Conservation (phyloP, 495 filamentous ascomycete genomes). For the Aspergillus carlsbadensis region DNA sequence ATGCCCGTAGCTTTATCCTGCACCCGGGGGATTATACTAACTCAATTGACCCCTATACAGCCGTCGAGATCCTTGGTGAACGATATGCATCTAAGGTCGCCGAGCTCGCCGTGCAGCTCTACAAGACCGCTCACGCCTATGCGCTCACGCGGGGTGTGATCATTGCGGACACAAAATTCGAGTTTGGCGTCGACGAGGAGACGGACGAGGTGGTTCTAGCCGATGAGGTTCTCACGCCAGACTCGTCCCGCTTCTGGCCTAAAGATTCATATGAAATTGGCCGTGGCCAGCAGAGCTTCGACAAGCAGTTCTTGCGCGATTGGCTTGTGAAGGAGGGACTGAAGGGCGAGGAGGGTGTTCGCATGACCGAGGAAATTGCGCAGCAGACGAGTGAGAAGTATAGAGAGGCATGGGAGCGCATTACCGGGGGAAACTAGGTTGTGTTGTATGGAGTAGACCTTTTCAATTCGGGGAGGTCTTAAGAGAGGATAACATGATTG, state of each 20-base stretch:
- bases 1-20: constrained; percentile 16
- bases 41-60: constrained; percentile 27
- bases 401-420: constrained; percentile 64
- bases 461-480: not conserved
- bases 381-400: constrained; percentile 65
- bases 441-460: constrained; percentile 5
- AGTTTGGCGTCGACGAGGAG: constrained; percentile 73
- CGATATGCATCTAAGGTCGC: constrained; percentile 74
- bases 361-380: constrained; percentile 64
- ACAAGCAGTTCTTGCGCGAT: constrained; percentile 89
- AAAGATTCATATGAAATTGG: constrained; percentile 70
- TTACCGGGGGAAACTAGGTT: constrained; percentile 55
- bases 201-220: constrained; percentile 77
- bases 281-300: constrained; percentile 74
- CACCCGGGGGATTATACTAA: not conserved
- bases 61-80: constrained; percentile 67
- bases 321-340: constrained; percentile 74
- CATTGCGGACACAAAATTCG: constrained; percentile 87
- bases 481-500: too few species aligned
- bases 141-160: constrained; percentile 81
- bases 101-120: constrained; percentile 67
- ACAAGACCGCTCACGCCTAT: constrained; percentile 71
- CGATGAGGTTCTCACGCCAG: constrained; percentile 89
- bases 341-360: constrained; percentile 67
- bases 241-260: constrained; percentile 88